Percentiles rank a stretch among this genome's conserved stretches.
phyloP scores from a whole-genome alignment of 2,329 filamentous ascomycete genomes.

The Diaporthe humulicola region DNA sequence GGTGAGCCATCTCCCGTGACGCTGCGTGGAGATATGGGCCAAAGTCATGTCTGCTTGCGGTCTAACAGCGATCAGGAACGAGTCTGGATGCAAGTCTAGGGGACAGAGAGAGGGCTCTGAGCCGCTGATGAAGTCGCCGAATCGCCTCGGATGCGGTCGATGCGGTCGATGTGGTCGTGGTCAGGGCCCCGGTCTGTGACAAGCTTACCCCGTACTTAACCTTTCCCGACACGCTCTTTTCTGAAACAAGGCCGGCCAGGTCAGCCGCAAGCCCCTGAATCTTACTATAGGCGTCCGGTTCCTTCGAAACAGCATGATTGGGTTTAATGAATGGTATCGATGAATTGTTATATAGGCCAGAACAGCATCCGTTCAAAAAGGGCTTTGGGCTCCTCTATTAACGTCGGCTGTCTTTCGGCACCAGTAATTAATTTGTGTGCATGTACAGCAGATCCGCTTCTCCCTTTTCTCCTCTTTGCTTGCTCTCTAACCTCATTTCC shows the following conservation, averaged over 20 bases:
- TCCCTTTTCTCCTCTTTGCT: background rate
- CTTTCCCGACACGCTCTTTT: background rate
- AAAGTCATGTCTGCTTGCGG: background rate
- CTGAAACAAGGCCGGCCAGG: background rate
- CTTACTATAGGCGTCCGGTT: background rate
- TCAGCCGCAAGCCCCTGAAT: slow-evolving; percentile 6
- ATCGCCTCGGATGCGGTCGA: background rate
- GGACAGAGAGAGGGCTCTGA: background rate
- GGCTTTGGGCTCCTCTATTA: background rate
- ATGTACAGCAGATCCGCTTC: background rate
- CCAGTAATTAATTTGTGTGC: background rate
- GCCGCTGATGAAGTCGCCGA: background rate
- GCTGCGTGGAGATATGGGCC: background rate
- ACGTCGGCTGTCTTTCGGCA: background rate
- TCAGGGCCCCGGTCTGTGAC: background rate
- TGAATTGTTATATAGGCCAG: background rate
- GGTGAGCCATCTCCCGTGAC: background rate
- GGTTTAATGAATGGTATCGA: background rate
- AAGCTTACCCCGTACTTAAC: too few species aligned
- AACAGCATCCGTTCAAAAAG: background rate
- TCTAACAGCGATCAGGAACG: background rate
- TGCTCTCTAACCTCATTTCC: background rate
- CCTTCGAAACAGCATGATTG: background rate
- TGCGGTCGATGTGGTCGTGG: background rate
- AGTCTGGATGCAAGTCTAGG: background rate